These are phyloP conservation scores for Elasticomyces elasticus DNA, from an alignment of 495 filamentous ascomycete genomes.

Conservation along the genomic window DNA sequence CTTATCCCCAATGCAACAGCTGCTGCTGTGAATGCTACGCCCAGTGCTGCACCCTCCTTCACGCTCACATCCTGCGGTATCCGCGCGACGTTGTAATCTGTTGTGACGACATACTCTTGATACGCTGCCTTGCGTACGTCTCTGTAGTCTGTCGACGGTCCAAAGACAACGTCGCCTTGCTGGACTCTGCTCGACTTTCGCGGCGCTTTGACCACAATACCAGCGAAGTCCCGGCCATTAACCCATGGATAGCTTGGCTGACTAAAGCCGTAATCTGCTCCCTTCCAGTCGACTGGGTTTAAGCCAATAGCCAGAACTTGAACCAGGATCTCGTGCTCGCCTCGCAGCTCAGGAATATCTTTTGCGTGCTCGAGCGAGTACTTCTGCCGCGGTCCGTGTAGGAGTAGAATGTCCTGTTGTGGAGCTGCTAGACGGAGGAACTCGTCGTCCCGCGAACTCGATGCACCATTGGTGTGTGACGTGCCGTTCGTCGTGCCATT, in stretches of 20 bases:
- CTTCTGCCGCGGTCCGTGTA: conserved; percentile 21
- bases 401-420: conserved; percentile 19
- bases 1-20: conserved; percentile 42
- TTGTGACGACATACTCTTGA: conserved; percentile 57
- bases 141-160: conserved; percentile 56
- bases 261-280: conserved; percentile 52
- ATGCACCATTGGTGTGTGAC: neutral
- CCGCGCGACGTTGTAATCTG: conserved; percentile 52
- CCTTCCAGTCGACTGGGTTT: conserved; percentile 68
- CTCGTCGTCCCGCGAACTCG: neutral
- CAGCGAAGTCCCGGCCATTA: conserved; percentile 54
- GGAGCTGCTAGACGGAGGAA: conserved; percentile 3
- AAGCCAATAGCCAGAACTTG: conserved; percentile 46
- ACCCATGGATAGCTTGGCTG: conserved; percentile 56
- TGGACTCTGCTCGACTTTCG: conserved; percentile 37
- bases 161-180: conserved; percentile 44
- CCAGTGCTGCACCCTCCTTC: conserved; percentile 48
- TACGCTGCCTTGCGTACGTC: conserved; percentile 59
- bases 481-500: conserved; percentile 1
- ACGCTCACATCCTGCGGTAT: conserved; percentile 41
- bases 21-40: conserved; percentile 55
- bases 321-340: conserved; percentile 14
- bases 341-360: conserved; percentile 14
- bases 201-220: conserved; percentile 44
- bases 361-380: conserved; percentile 14